phyloP scores from a whole-genome alignment of 768 basidiomycete genomes.

The Cystofilobasidium ferigula region DNA sequence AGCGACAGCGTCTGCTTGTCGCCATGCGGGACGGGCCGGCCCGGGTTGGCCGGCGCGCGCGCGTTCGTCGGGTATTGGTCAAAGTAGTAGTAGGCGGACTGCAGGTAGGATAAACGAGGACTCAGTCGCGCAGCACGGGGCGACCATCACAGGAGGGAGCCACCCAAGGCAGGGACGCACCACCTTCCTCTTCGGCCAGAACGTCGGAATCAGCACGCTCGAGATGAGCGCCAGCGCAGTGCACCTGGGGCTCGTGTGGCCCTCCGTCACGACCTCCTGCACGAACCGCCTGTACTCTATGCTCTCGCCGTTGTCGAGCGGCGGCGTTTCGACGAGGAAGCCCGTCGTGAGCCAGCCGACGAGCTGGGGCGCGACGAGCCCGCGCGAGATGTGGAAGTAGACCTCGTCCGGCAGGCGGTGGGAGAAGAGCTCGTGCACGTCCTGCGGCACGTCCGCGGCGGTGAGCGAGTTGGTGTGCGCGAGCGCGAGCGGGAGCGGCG shows the following conservation, averaged over 20 bases:
- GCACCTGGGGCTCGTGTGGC: constrained; percentile 82
- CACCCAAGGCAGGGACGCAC: constrained; percentile 30
- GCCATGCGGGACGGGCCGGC: constrained; percentile 52
- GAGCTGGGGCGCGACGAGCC: constrained; percentile 74
- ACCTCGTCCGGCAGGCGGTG: constrained; percentile 88
- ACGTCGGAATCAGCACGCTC: constrained; percentile 56
- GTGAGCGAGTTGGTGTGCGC: constrained; percentile 50
- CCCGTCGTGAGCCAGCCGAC: constrained; percentile 91
- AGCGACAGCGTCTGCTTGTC: constrained; percentile 70
- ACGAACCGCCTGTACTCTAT: constrained; percentile 89
- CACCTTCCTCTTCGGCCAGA: constrained; percentile 71
- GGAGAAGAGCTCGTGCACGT: constrained; percentile 91
- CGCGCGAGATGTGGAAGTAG: constrained; percentile 90
- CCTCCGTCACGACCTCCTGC: constrained; percentile 92
- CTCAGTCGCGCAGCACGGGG: not conserved
- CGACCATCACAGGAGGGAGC: not conserved
- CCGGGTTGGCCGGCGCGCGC: constrained; percentile 68
- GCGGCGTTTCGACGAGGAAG: constrained; percentile 64
- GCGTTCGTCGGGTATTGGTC: constrained; percentile 29
- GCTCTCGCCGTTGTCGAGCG: constrained; percentile 88
- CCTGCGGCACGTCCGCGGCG: constrained; percentile 73
- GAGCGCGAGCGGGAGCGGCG: constrained; percentile 45
- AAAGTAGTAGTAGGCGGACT: constrained; percentile 40
- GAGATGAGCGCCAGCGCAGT: constrained; percentile 80
- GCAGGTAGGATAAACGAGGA: not conserved